Conservation (phyloP, 345 rosid species). For the Syzygium oleosum region DNA sequence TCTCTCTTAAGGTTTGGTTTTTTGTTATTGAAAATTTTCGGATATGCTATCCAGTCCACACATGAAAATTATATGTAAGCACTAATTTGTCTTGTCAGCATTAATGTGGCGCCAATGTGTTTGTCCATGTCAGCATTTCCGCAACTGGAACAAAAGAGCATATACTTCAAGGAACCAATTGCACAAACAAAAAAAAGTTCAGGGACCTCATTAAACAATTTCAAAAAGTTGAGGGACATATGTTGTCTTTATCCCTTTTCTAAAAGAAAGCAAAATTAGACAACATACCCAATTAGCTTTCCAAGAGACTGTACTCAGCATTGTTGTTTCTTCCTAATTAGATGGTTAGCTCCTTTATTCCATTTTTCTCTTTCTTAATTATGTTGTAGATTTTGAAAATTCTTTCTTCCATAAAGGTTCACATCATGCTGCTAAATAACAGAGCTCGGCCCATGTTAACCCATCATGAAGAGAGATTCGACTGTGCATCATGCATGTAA, state of each 20-base stretch:
- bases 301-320: background rate
- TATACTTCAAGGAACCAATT: background rate
- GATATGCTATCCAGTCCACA: background rate
- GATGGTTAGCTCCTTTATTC: background rate
- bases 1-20: background rate
- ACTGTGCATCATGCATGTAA: background rate
- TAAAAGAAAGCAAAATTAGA: background rate
- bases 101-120: background rate
- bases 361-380: background rate
- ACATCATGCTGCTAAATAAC: background rate
- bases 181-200: background rate
- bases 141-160: background rate
- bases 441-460: background rate
- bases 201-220: background rate
- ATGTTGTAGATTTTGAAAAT: background rate
- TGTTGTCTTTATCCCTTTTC: background rate
- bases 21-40: background rate
- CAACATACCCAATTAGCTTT: background rate
- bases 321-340: background rate
- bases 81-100: background rate
- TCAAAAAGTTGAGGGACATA: background rate
- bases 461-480: background rate
- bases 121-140: background rate
- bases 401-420: background rate
- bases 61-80: background rate